These are phyloP conservation scores for Ophiorrhiza pumila DNA, from an alignment of 257 asterid species.

Conservation along the genomic window DNA sequence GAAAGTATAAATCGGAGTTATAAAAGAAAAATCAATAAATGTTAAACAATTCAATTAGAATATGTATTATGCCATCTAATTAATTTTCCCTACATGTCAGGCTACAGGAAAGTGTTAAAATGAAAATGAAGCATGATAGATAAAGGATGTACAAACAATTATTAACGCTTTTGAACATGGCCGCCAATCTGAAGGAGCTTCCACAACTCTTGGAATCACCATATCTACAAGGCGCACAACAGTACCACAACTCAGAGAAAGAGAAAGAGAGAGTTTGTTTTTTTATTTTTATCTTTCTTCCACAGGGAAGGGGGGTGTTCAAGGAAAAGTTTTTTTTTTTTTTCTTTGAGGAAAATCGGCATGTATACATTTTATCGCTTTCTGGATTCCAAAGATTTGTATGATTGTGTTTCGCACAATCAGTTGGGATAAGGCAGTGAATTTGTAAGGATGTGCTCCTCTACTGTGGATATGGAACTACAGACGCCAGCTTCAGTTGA, in stretches of 20 bases:
- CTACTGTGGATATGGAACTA: background rate
- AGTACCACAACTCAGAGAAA: background rate
- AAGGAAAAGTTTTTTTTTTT: too few species aligned
- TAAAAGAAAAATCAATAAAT: background rate
- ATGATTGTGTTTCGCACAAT: background rate
- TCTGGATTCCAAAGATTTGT: background rate
- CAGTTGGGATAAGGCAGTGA: background rate
- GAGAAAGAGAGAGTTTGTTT: conserved; percentile 8
- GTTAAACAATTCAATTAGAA: background rate
- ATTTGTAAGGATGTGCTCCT: background rate
- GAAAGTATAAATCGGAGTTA: background rate
- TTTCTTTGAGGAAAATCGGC: background rate
- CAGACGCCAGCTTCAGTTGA: background rate
- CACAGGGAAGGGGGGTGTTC: background rate
- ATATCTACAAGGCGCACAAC: conserved; percentile 44
- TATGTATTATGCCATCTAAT: background rate
- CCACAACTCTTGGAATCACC: conserved; percentile 48
- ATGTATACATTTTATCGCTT: background rate
- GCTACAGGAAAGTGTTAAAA: background rate
- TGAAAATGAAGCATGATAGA: conserved; percentile 27
- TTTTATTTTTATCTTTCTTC: background rate
- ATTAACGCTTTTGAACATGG: conserved; percentile 75
- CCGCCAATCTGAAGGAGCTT: conserved; percentile 48
- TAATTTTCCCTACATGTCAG: background rate
- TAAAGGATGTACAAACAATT: conserved; percentile 92